Conservation (phyloP, 2,329 filamentous ascomycete species). For the Alternaria gaisen region DNA sequence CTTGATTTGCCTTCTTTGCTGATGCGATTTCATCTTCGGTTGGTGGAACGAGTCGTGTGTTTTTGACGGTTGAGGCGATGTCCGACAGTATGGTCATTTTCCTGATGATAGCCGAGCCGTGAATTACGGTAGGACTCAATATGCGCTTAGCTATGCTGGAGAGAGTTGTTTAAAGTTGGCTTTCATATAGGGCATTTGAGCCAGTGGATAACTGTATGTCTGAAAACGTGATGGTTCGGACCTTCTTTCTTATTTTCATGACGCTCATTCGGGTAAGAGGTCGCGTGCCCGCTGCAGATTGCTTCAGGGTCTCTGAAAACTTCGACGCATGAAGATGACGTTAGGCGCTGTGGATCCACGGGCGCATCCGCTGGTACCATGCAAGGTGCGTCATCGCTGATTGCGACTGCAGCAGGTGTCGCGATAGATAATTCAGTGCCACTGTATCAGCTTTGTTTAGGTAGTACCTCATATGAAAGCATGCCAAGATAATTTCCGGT, state of each 20-base stretch:
- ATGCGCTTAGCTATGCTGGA: neutral
- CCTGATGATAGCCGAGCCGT: neutral
- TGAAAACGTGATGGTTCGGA: neutral
- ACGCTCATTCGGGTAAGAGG: neutral
- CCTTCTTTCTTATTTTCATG: neutral
- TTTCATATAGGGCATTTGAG: neutral
- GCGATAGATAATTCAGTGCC: neutral
- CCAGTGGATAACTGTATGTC: neutral
- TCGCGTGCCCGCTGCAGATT: neutral
- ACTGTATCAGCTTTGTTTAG: neutral
- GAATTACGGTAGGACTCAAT: neutral
- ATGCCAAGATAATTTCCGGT: neutral
- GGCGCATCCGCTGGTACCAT: constrained; percentile 1
- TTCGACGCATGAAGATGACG: constrained; percentile 9
- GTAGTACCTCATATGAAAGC: neutral
- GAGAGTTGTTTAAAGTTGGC: neutral
- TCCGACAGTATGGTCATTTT: constrained; percentile 10
- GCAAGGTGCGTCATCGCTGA: constrained; percentile 12
- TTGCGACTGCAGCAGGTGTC: neutral
- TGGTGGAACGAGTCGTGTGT: constrained; percentile 10
- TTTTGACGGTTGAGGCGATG: neutral
- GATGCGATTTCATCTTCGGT: constrained; percentile 2
- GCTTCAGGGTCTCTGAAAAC: neutral
- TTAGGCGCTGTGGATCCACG: constrained; percentile 4
- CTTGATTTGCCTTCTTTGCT: neutral